Conservation (phyloP, 75 land plant genomes). For the Adiantum capillusveneris region DNA sequence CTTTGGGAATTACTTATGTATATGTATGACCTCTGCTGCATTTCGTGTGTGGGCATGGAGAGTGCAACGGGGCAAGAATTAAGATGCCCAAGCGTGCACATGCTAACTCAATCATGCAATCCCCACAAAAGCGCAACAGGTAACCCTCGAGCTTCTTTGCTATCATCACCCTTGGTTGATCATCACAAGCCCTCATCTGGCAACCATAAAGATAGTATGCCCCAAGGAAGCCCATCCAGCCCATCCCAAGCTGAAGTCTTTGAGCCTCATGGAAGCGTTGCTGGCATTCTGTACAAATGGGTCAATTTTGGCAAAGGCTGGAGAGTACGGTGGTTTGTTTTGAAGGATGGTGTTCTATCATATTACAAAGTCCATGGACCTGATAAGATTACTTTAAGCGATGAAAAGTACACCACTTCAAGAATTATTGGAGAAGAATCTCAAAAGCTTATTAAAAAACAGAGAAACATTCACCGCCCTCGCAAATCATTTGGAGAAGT, state of each 20-base stretch:
- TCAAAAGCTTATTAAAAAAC: conserved; percentile 26
- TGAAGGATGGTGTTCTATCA: conserved; percentile 90
- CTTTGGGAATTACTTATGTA: not conserved
- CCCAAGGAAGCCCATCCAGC: too few species aligned
- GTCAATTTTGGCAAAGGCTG: conserved; percentile 98
- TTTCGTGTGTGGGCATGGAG: not conserved
- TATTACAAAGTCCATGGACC: conserved; percentile 98
- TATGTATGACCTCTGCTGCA: not conserved
- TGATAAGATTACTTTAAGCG: conserved; percentile 63
- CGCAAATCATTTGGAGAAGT: conserved; percentile 81
- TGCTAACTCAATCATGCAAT: too few species aligned
- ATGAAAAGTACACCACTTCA: conserved; percentile 34
- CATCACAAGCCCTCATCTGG: too few species aligned
- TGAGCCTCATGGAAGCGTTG: conserved; percentile 22
- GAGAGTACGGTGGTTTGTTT: conserved; percentile 92
- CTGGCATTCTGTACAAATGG: conserved; percentile 90
- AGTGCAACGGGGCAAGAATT: not conserved
- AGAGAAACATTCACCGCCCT: conserved; percentile 10
- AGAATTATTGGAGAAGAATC: conserved; percentile 86
- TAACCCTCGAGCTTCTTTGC: too few species aligned
- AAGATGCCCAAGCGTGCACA: not conserved
- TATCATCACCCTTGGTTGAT: too few species aligned
- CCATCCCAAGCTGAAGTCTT: too few species aligned
- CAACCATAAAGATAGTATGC: too few species aligned
- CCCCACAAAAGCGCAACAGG: too few species aligned